phyloP scores from a whole-genome alignment of 2,329 filamentous ascomycete genomes.

The Aureobasidium sp. region DNA sequence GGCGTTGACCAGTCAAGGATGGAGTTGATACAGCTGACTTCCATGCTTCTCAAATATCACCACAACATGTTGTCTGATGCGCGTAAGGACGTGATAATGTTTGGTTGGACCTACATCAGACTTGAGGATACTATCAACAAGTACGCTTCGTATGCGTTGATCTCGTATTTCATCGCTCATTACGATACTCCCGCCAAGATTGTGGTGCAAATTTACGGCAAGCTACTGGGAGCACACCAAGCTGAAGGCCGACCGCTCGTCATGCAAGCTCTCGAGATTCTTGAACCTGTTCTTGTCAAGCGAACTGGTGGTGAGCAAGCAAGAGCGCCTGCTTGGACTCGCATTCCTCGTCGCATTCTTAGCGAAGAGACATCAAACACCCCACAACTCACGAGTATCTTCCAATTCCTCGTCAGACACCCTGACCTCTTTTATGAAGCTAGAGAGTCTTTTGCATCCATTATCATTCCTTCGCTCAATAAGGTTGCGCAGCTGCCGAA shows the following conservation, averaged over 20 bases:
- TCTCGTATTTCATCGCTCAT: constrained; percentile 93
- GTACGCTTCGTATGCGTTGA: constrained; percentile 92
- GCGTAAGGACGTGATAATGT: constrained; percentile 97
- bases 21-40: constrained; percentile 90
- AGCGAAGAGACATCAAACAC: constrained; percentile 91
- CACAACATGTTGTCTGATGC: constrained; percentile 79
- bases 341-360: constrained; percentile 80
- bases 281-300: constrained; percentile 89
- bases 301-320: constrained; percentile 60
- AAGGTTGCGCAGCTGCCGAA: constrained; percentile 81
- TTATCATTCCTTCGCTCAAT: constrained; percentile 79
- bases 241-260: constrained; percentile 88
- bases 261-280: constrained; percentile 85
- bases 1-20: constrained; percentile 93
- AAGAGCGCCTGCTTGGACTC: constrained; percentile 74
- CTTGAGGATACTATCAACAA: constrained; percentile 99
- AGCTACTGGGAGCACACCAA: constrained; percentile 83
- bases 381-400: constrained; percentile 94
- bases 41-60: constrained; percentile 92
- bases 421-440: constrained; percentile 92
- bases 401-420: constrained; percentile 90
- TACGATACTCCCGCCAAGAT: constrained; percentile 97
- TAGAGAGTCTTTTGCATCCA: constrained; percentile 77
- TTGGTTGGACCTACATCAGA: constrained; percentile 96
- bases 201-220: constrained; percentile 87